Conservation (phyloP, 2,329 filamentous ascomycete genomes). For the Fusarium sp. region DNA sequence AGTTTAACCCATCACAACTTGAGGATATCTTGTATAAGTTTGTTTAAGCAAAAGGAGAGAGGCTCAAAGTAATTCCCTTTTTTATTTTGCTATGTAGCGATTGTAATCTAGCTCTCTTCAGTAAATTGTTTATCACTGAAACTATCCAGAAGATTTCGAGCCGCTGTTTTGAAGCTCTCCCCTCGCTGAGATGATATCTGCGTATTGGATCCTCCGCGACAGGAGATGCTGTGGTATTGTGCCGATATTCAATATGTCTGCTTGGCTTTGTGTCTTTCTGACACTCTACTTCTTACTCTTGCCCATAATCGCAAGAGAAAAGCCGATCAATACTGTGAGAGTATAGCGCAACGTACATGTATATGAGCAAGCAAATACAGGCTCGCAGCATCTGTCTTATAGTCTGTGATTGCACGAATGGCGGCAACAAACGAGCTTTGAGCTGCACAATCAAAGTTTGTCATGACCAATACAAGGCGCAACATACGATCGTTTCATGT, state of each 20-base stretch:
- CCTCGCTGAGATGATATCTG: not conserved
- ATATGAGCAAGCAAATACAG: too few species aligned
- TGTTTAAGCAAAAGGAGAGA: not conserved
- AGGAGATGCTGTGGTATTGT: not conserved
- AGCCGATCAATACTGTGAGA: not conserved
- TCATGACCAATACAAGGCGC: not conserved
- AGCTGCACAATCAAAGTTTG: not conserved
- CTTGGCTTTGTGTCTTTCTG: not conserved
- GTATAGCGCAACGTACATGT: too few species aligned
- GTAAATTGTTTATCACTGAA: constrained; percentile 6
- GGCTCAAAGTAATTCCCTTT: not conserved
- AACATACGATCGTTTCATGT: too few species aligned
- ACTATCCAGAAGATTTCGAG: not conserved
- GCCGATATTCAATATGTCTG: not conserved
- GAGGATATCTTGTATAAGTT: too few species aligned
- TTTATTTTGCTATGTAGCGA: not conserved
- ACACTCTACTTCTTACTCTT: constrained; percentile 2
- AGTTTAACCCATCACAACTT: not conserved
- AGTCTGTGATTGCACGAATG: not conserved
- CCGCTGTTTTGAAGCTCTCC: not conserved
- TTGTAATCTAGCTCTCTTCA: not conserved
- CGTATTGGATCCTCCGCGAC: not conserved
- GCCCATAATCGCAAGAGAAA: not conserved
- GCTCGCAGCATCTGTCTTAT: not conserved
- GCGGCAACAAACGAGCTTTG: not conserved